Evolutionary conservation across 805 yeast species (phyloP), one percentile per base, ranked within the genome.

Genomic region (Candida koratica): DNA sequence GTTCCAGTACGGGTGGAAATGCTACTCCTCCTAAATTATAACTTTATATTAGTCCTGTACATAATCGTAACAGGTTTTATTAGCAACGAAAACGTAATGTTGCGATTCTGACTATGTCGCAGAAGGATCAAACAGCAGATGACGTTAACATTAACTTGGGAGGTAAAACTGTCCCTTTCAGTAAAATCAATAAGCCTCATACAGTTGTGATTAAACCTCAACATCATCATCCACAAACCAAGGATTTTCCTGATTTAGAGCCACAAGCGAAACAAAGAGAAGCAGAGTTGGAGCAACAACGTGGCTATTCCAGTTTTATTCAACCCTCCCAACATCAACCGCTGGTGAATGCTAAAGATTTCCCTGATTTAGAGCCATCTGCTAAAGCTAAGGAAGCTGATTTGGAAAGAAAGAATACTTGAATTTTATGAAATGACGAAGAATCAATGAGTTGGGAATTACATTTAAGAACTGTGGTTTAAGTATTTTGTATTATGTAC

Each of bases 1-100:
- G 56, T 32, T 37, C 48, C 9, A 61, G 69, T 42, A 67, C 72
- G 10, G 73, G 71, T 2, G 71, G 71, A 1, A 48, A 49, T 10
- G 58, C 69, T 14, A 46, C 36, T 2, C 37, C 38, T 13, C 28
- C 32, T 3, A 17, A 17, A 20, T 20, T 10, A 8, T 20, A 20
- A 10, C 7, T 20, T n/a, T n/a, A n/a, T n/a, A n/a, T n/a, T n/a
- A n/a, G n/a, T n/a, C n/a, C n/a, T n/a, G n/a, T n/a, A n/a, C n/a
- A n/a, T n/a, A n/a, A n/a, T n/a, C n/a, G n/a, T n/a, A n/a, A n/a
- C n/a, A n/a, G n/a, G n/a, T n/a, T n/a, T n/a, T n/a, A n/a, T n/a
- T n/a, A n/a, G n/a, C n/a, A n/a, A 10, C 11, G n/a, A 16, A 5
- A 27, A 27, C 17, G 11, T 10, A 27, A 17, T 27, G 17, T 11